These are phyloP conservation scores for Tolypocladium endophyticum DNA, from an alignment of 2,329 filamentous ascomycete genomes.

Conservation along the genomic window DNA sequence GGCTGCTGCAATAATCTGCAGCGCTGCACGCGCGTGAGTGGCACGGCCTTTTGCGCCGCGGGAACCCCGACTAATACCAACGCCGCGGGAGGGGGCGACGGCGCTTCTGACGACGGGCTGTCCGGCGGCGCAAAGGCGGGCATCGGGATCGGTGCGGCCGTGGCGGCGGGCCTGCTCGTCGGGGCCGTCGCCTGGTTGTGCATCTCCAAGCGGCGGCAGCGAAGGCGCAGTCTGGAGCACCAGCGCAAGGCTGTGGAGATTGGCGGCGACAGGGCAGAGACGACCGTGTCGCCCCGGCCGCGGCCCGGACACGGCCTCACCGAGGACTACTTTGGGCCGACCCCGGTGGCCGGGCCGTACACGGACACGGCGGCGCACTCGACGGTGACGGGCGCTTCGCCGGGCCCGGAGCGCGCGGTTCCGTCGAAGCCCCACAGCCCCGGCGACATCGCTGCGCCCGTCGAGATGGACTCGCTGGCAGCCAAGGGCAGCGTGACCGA, in stretches of 20 bases:
- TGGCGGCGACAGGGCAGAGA: constrained; percentile 20
- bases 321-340: constrained; percentile 33
- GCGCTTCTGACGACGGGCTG: constrained; percentile 15
- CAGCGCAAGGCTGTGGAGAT: constrained; percentile 4
- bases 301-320: constrained; percentile 19
- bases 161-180: constrained; percentile 30
- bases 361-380: constrained; percentile 22
- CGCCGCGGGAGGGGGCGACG: constrained; percentile 13
- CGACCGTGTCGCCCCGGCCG: constrained; percentile 14
- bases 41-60: constrained; percentile 28
- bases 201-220: constrained; percentile 26
- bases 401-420: constrained; percentile 26
- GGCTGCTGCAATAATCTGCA: constrained; percentile 39
- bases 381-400: constrained; percentile 11
- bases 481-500: constrained; percentile 2
- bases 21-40: constrained; percentile 28
- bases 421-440: constrained; percentile 23
- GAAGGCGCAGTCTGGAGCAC: constrained; percentile 10
- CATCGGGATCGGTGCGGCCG: constrained; percentile 42
- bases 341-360: constrained; percentile 34
- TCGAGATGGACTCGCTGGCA: constrained; percentile 39
- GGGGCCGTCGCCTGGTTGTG: constrained; percentile 37
- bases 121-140: constrained; percentile 44
- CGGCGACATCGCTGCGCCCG: constrained; percentile 35
- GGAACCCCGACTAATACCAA: constrained; percentile 16